These are phyloP conservation scores for Amniculicola lignicola DNA, from an alignment of 495 filamentous ascomycete species.

Conservation along the genomic window DNA sequence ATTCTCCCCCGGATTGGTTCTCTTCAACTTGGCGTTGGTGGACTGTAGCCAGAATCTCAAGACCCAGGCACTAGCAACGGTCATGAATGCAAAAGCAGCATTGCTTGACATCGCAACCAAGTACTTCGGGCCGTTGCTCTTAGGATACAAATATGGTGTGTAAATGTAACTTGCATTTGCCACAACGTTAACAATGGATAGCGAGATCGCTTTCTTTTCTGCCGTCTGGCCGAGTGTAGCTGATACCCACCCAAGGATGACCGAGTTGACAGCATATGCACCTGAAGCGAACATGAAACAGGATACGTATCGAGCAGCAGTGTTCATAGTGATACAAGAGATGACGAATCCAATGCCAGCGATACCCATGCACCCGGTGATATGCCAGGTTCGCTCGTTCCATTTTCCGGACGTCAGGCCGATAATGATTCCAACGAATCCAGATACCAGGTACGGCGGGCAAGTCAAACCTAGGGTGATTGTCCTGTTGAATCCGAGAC, in stretches of 20 bases:
- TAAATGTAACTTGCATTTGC: conserved; percentile 54
- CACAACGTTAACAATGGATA: conserved; percentile 57
- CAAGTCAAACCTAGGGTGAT: conserved; percentile 52
- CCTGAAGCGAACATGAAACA: conserved; percentile 51
- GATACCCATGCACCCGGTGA: conserved; percentile 45
- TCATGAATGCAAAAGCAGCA: conserved; percentile 46
- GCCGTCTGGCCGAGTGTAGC: conserved; percentile 52
- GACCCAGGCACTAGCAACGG: conserved; percentile 44
- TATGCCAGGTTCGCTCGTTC: conserved; percentile 52
- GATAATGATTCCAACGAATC: conserved; percentile 47
- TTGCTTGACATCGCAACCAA: conserved; percentile 47
- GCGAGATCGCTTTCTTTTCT: conserved; percentile 47
- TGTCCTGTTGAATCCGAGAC: conserved; percentile 51
- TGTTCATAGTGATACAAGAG: conserved; percentile 43
- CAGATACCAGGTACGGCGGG: conserved; percentile 50
- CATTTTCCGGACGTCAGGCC: conserved; percentile 45
- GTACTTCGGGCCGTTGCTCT: conserved; percentile 50
- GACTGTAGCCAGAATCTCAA: conserved; percentile 3
- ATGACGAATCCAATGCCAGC: conserved; percentile 53
- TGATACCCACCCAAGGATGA: conserved; percentile 54
- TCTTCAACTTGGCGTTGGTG: not conserved
- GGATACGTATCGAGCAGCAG: conserved; percentile 50
- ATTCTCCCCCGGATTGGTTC: conserved; percentile 3
- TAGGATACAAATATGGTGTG: conserved; percentile 52
- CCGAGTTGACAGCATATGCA: conserved; percentile 50